These are phyloP conservation scores for Backusella psychrophila DNA, from an alignment of 192 early-diverging fungal genomes.

Conservation along the genomic window DNA sequence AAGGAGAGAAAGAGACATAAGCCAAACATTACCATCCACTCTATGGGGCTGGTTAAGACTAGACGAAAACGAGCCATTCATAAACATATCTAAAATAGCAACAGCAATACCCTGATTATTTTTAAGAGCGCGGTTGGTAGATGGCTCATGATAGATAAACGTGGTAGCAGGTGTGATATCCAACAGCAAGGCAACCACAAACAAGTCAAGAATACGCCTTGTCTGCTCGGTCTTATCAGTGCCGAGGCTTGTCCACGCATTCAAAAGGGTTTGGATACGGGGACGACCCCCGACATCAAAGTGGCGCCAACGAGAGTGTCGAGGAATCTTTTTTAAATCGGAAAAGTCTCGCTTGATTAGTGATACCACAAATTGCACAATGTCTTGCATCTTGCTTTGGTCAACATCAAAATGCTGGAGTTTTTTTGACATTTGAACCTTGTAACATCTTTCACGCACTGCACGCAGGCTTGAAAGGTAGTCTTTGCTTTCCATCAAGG, in stretches of 20 bases:
- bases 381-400: slow-evolving; percentile 56
- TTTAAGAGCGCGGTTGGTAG: slow-evolving; percentile 44
- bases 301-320: slow-evolving; percentile 86
- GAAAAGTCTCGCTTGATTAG: slow-evolving; percentile 39
- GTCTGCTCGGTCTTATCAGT: slow-evolving; percentile 50
- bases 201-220: slow-evolving; percentile 76
- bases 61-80: slow-evolving; percentile 72
- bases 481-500: slow-evolving; percentile 4
- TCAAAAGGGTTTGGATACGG: slow-evolving; percentile 48
- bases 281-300: slow-evolving; percentile 62
- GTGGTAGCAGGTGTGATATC: slow-evolving; percentile 79
- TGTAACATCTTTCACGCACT: slow-evolving; percentile 70
- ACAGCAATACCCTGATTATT: slow-evolving; percentile 85
- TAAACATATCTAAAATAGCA: slow-evolving; percentile 82
- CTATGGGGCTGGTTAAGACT: slow-evolving; percentile 56
- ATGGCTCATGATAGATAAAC: slow-evolving; percentile 70
- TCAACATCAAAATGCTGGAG: slow-evolving; percentile 79
- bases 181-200: slow-evolving; percentile 81
- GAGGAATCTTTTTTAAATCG: slow-evolving; percentile 68
- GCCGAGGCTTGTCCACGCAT: slow-evolving; percentile 42
- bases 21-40: slow-evolving; percentile 60
- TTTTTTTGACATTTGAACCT: slow-evolving; percentile 57
- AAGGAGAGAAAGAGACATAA: neutral
- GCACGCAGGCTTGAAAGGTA: slow-evolving; percentile 68
- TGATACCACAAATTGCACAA: slow-evolving; percentile 64